Conservation (phyloP, 495 filamentous ascomycete genomes). For the Lichina pygmaea region DNA sequence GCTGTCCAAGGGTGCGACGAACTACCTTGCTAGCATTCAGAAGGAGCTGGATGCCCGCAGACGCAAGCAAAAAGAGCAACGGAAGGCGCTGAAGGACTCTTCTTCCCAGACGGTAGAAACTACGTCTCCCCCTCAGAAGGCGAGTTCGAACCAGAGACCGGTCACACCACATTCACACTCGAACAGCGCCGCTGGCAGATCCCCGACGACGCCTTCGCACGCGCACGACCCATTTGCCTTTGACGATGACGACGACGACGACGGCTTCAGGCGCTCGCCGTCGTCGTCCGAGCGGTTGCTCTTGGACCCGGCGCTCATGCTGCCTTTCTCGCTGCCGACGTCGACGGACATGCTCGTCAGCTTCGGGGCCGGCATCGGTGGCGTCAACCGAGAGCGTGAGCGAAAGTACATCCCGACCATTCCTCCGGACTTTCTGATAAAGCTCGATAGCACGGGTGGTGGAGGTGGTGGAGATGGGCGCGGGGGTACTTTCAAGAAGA, state of each 20-base stretch:
- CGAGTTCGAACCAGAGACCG: conserved; percentile 9
- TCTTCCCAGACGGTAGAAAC: too few species aligned
- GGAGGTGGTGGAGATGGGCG: neutral
- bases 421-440: conserved; percentile 75
- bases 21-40: conserved; percentile 59
- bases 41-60: conserved; percentile 34
- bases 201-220: neutral
- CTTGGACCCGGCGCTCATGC: conserved; percentile 69
- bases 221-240: neutral
- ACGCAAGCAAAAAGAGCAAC: conserved; percentile 13
- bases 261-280: neutral
- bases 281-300: conserved; percentile 36
- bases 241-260: conserved; percentile 22
- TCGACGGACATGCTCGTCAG: conserved; percentile 92
- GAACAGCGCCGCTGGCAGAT: conserved; percentile 12
- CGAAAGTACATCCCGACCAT: conserved; percentile 92
- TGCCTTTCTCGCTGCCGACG: conserved; percentile 82
- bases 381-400: conserved; percentile 71
- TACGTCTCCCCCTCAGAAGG: conserved; percentile 3
- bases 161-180: neutral
- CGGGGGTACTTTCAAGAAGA: neutral
- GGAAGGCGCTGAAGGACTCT: too few species aligned
- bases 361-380: conserved; percentile 85
- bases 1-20: conserved; percentile 61
- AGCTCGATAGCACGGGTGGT: conserved; percentile 37